Conservation (phyloP, 352 stramenopile genomes). For the Phytophthora vignae region DNA sequence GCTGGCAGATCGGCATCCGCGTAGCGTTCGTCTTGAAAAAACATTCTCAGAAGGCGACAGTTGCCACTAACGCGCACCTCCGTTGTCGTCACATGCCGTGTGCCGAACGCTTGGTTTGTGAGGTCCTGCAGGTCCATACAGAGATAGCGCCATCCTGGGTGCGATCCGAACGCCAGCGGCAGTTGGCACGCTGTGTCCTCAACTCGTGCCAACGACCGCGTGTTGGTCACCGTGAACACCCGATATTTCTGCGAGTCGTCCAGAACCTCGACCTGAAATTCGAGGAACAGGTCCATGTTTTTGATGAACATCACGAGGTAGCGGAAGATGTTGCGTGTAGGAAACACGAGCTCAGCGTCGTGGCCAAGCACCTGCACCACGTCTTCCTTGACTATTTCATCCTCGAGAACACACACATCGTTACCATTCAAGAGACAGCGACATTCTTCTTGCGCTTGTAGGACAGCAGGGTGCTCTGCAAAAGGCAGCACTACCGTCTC, state of each 20-base stretch:
- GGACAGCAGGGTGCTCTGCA: slow-evolving; percentile 55
- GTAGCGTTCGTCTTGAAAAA: slow-evolving; percentile 87
- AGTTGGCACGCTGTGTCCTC: slow-evolving; percentile 65
- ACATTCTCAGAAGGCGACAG: slow-evolving; percentile 78
- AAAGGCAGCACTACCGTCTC: slow-evolving; percentile 53
- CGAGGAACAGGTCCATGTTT: slow-evolving; percentile 78
- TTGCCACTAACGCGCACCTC: slow-evolving; percentile 65
- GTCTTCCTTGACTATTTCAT: slow-evolving; percentile 81
- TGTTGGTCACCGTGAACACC: slow-evolving; percentile 73
- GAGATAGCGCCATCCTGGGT: slow-evolving; percentile 70
- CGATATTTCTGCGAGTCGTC: slow-evolving; percentile 77
- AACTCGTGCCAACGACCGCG: slow-evolving; percentile 68
- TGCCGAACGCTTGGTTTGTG: slow-evolving; percentile 73
- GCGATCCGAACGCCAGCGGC: slow-evolving; percentile 56
- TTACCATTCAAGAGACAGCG: slow-evolving; percentile 70
- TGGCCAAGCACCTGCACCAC: slow-evolving; percentile 77
- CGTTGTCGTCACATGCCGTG: slow-evolving; percentile 77
- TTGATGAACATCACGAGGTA: slow-evolving; percentile 88
- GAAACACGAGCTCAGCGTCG: slow-evolving; percentile 77
- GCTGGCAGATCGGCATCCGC: slow-evolving; percentile 67
- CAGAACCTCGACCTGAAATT: slow-evolving; percentile 73
- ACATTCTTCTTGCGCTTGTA: slow-evolving; percentile 70
- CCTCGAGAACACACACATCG: slow-evolving; percentile 69
- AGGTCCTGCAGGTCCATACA: slow-evolving; percentile 83
- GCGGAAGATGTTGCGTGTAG: slow-evolving; percentile 74